phyloP scores from a whole-genome alignment of 2,329 filamentous ascomycete species.

The Colletotrichum noveboracense region DNA sequence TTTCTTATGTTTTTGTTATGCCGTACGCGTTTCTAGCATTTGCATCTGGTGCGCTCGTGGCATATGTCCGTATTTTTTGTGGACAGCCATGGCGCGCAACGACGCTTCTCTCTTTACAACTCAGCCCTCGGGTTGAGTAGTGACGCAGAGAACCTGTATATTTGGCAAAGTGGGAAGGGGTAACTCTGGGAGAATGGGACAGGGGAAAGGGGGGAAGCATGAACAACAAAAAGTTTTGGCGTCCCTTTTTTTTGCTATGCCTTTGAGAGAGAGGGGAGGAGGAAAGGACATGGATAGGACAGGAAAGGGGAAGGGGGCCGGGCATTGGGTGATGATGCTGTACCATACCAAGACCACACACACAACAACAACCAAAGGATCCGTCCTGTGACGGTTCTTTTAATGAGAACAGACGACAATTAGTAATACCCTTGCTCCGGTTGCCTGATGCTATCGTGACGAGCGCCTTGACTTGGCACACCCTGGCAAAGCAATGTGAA shows the following conservation, averaged over 20 bases:
- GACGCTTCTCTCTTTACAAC: background rate
- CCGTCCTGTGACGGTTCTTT: constrained; percentile 7
- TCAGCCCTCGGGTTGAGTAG: background rate
- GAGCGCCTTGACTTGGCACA: background rate
- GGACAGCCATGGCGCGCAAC: background rate
- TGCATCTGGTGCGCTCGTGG: constrained; percentile 1
- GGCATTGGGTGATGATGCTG: constrained; percentile 17
- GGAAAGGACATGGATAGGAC: background rate
- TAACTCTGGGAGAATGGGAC: background rate
- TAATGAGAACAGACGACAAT: constrained; percentile 20
- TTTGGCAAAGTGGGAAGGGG: constrained; percentile 9
- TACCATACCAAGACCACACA: constrained; percentile 20
- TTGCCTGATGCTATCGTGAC: background rate
- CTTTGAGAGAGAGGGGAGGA: background rate
- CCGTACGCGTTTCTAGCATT: constrained; percentile 15
- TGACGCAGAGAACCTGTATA: constrained; percentile 6
- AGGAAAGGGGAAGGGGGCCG: background rate
- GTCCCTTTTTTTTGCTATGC: constrained; percentile 16
- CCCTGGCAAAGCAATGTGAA: background rate
- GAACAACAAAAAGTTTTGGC: constrained; percentile 19
- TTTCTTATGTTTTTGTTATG: constrained; percentile 8
- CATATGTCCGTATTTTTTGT: background rate
- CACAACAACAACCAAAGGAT: constrained; percentile 13
- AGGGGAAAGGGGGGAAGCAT: constrained; percentile 16
- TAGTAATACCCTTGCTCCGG: background rate